Evolutionary conservation across 2,329 filamentous ascomycete species (phyloP).

Genomic region (Ceratocystis colombiana): DNA sequence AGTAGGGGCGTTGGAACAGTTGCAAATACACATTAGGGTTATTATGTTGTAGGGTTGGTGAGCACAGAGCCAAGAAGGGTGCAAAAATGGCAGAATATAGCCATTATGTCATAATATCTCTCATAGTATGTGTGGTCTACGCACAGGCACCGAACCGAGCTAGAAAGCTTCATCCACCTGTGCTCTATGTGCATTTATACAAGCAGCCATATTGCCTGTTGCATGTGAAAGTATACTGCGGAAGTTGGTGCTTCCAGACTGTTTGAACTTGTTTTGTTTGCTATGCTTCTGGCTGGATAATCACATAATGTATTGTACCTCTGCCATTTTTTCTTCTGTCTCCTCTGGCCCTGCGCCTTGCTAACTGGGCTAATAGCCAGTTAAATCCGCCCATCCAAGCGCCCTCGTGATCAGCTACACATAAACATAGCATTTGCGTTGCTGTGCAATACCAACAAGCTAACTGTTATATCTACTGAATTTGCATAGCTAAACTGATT

Average conservation of each 20-base stretch:
- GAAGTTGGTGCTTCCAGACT: background rate
- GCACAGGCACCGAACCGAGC: background rate
- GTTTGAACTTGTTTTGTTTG: background rate
- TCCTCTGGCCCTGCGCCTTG: background rate
- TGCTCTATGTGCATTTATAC: background rate
- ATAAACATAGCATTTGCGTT: background rate
- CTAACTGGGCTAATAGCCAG: background rate
- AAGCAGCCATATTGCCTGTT: background rate
- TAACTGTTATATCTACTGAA: no score
- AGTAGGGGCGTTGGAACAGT: no score
- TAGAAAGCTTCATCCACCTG: background rate
- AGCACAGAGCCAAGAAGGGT: background rate
- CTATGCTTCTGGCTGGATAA: background rate
- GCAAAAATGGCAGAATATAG: background rate
- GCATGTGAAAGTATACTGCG: background rate
- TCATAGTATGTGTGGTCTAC: background rate
- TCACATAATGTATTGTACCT: background rate
- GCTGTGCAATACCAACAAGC: background rate
- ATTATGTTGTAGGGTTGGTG: background rate
- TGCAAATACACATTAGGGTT: background rate
- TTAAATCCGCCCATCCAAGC: background rate
- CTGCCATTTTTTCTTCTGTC: background rate
- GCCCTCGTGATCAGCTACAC: background rate
- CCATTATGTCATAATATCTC: slow-evolving; percentile 15
- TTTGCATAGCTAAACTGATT: no score